Base-by-base conservation (phyloP, 1,284 basidiomycete genomes). In the Anthracocystis panici-leucophaei region DNA sequence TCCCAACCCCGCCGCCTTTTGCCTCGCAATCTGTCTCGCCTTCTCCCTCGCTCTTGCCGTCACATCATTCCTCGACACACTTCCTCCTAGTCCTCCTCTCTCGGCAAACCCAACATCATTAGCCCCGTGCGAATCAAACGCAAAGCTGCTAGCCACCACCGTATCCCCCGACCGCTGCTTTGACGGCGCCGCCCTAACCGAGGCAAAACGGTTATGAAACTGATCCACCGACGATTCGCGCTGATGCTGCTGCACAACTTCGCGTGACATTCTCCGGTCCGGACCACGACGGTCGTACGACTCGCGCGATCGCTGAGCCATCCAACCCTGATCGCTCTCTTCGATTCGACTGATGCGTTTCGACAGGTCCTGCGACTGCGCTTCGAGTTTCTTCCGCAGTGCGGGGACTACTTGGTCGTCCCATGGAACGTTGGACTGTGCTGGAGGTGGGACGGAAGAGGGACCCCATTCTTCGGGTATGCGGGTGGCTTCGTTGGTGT, bases 371-470 rank as follows among this genome's bases (percentile, higher is more conserved):
- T 56, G 41, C 11, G 65, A 67, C 23, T 80, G 70, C 23, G 66
- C 65, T 52, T 80, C 73, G 25, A 80, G 66, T 48, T 77, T 75
- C 48, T 72, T 76, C 1, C 73, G 59, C 14, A 80, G 54, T 0
- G 78, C 78, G 14, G 78, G 78, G 2, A 80, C 76, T 0, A 80
- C 62, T 31, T 78, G 71, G 16, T 78, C 76, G 49, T 80, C 78
- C 76, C 76, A 80, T 0, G 69, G 66, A 8, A 77, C 48, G 45
- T 60, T 69, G 51, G 52, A 29, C 14, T 45, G 41, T 0, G 38
- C 31, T 16, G 55, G 23, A 0, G 69, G 69, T 14, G 75, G 75
- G 3, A 77, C 44, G 21, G 75, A 77, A 8, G 52, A 56, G 1
- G 75, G 75, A 11, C 69, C 75, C 75, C 75, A 77, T 10, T 76